phyloP scores from a whole-genome alignment of 805 yeast genomes.

The Candida ovalis region DNA sequence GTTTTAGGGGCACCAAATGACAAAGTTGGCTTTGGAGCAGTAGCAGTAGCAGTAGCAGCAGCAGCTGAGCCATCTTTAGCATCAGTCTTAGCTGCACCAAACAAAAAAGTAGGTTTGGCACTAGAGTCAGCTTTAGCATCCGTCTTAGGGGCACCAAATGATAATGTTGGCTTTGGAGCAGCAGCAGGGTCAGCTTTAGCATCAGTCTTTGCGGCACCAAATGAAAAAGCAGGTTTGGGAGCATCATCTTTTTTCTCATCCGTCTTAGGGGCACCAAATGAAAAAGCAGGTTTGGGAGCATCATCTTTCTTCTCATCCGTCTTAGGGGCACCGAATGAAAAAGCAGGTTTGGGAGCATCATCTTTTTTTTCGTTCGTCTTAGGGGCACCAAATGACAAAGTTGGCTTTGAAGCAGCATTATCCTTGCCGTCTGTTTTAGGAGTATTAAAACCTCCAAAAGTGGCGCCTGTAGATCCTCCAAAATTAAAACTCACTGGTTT shows the following conservation, averaged over 20 bases:
- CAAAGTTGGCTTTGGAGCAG: constrained; percentile 10
- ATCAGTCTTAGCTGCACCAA: constrained; percentile 6
- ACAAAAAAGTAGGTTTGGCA: constrained; percentile 6
- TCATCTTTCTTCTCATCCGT: background rate
- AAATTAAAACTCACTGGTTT: too few relatives aligned
- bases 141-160: constrained; percentile 12
- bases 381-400: constrained; percentile 7
- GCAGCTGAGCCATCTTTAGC: constrained; percentile 10
- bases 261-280: background rate
- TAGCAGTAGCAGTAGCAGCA: too few relatives aligned
- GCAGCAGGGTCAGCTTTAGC: constrained; percentile 4
- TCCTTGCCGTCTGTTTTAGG: too few relatives aligned
- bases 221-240: constrained; percentile 8
- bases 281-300: background rate
- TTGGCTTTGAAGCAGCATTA: background rate
- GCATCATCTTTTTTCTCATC: constrained; percentile 3
- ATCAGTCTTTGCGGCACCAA: constrained; percentile 11
- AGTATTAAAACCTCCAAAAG: too few relatives aligned
- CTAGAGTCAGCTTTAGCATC: background rate
- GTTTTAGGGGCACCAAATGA: constrained; percentile 9
- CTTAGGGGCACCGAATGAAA: background rate
- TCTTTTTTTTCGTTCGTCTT: background rate
- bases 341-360: background rate
- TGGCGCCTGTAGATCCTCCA: too few relatives aligned
- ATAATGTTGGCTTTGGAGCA: constrained; percentile 4